phyloP scores from a whole-genome alignment of 164 flowering plant genomes.

The Magnolia sinica region DNA sequence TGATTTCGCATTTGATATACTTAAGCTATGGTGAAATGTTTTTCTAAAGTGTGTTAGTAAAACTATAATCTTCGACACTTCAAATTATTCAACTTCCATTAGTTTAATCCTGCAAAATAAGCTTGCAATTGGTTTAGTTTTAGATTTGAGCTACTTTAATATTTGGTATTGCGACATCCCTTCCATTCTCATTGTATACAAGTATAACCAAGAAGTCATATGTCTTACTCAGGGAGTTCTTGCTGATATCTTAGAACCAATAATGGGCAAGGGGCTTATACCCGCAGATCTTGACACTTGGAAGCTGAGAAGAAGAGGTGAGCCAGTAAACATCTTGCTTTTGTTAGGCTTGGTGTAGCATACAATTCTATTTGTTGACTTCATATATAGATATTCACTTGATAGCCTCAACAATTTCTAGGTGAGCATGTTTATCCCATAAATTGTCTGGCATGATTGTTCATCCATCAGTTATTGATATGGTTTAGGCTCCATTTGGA shows the following conservation, averaged over 20 bases:
- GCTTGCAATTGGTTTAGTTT: neutral
- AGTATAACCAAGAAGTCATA: neutral
- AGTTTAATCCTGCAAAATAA: neutral
- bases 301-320: constrained; percentile 94
- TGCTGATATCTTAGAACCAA: constrained; percentile 96
- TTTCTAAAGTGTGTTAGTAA: no score
- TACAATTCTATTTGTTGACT: neutral
- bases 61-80: neutral
- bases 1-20: no score
- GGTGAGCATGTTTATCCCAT: no score
- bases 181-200: neutral
- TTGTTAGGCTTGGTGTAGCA: neutral
- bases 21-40: no score
- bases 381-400: neutral
- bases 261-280: constrained; percentile 99
- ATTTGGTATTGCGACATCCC: neutral
- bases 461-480: no score
- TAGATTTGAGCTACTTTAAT: neutral
- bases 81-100: neutral
- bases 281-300: constrained; percentile 97
- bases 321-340: constrained; percentile 5
- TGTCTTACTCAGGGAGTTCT: constrained; percentile 70
- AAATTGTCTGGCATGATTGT: no score
- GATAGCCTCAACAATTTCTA: no score
- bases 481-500: no score